A percentile compares a stretch with the other conserved stretches of the same genome.
These are phyloP conservation scores for Alternaria brassicicola DNA, from an alignment of 2,329 filamentous ascomycete species.

Conservation along the genomic window DNA sequence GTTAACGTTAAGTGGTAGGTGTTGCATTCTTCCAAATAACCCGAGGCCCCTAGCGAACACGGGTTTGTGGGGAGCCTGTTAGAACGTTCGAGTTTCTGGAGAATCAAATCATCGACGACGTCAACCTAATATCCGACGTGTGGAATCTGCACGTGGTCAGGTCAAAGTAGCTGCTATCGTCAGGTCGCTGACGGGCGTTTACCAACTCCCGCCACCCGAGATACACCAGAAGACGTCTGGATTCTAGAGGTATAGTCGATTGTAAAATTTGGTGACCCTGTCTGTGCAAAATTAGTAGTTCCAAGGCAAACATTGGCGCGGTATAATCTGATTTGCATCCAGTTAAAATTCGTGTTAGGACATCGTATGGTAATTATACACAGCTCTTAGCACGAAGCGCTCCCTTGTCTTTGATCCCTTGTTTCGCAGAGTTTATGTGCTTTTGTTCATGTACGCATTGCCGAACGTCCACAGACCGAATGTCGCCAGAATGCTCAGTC, in stretches of 20 bases:
- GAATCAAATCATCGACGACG: not conserved
- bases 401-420: not conserved
- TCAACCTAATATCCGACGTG: not conserved
- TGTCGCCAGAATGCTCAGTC: conserved; percentile 77
- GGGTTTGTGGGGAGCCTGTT: conserved; percentile 16
- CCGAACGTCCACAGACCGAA: conserved; percentile 84
- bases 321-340: not conserved
- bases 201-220: not conserved
- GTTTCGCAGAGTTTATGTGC: not conserved
- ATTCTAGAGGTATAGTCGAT: not conserved
- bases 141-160: not conserved
- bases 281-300: not conserved
- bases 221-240: not conserved
- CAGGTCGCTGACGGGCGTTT: not conserved
- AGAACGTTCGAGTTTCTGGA: not conserved
- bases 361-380: not conserved
- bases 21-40: conserved; percentile 17
- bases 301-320: not conserved
- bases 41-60: conserved; percentile 9
- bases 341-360: not conserved
- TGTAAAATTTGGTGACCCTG: not conserved
- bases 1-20: conserved; percentile 14
- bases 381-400: not conserved
- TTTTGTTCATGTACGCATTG: conserved; percentile 59
- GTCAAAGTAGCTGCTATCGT: not conserved